A percentile compares a stretch with the other conserved stretches of the same genome.
These are phyloP conservation scores for Phytopythium mirpurense DNA, from an alignment of 352 stramenopile species.

Conservation along the genomic window DNA sequence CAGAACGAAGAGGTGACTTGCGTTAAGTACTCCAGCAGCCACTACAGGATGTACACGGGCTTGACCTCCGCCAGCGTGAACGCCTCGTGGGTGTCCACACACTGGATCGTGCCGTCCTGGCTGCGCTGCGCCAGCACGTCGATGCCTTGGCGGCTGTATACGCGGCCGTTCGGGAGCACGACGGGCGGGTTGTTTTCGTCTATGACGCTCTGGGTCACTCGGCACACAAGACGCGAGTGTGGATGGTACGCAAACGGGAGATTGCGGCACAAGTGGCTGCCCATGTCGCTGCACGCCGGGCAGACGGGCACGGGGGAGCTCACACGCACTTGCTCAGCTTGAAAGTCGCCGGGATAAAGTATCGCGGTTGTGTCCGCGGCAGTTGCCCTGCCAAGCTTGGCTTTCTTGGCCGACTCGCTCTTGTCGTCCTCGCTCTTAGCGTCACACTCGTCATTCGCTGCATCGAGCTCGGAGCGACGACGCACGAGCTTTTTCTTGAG, in stretches of 20 bases:
- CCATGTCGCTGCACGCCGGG: slow-evolving; percentile 69
- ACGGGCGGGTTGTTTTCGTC: slow-evolving; percentile 82
- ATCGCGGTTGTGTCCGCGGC: background rate
- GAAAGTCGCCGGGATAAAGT: background rate
- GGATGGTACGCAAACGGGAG: slow-evolving; percentile 78
- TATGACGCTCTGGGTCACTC: slow-evolving; percentile 75
- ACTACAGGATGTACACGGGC: slow-evolving; percentile 75
- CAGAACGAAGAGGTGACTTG: too few relatives aligned
- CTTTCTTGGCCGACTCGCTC: slow-evolving; percentile 35
- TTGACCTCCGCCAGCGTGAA: slow-evolving; percentile 59
- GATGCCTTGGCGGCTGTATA: slow-evolving; percentile 79
- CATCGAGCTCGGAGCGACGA: slow-evolving; percentile 9
- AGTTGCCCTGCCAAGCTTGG: slow-evolving; percentile 21
- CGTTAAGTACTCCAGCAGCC: too few relatives aligned
- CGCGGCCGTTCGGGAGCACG: slow-evolving; percentile 75
- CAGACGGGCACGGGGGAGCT: slow-evolving; percentile 43
- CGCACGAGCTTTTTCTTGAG: slow-evolving; percentile 29
- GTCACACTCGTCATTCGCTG: slow-evolving; percentile 17
- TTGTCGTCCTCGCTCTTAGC: slow-evolving; percentile 12
- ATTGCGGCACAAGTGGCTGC: slow-evolving; percentile 41
- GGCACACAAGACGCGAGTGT: slow-evolving; percentile 80
- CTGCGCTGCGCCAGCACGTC: slow-evolving; percentile 40
- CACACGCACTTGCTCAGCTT: slow-evolving; percentile 1
- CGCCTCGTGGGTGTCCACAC: slow-evolving; percentile 63
- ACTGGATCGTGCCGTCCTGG: slow-evolving; percentile 56